Conservation (phyloP, 2,329 filamentous ascomycete species). For the Hortaea werneckii region DNA sequence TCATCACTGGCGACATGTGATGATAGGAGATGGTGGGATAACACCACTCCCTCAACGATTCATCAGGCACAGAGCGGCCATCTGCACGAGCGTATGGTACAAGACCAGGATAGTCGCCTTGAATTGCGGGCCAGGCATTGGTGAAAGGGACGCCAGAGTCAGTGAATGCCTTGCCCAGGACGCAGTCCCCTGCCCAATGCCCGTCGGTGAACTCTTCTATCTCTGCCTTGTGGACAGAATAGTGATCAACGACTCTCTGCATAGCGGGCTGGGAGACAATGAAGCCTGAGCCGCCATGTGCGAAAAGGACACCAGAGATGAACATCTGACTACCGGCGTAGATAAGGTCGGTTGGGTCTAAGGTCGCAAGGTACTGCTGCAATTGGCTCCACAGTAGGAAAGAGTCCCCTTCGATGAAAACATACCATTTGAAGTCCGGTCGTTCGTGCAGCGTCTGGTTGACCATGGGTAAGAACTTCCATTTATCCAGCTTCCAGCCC, state of each 20-base stretch:
- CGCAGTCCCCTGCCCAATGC: slow-evolving; percentile 46
- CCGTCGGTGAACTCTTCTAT: slow-evolving; percentile 34
- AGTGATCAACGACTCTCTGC: slow-evolving; percentile 16
- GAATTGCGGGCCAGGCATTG: slow-evolving; percentile 33
- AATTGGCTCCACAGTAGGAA: slow-evolving; percentile 37
- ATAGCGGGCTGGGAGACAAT: slow-evolving; percentile 33
- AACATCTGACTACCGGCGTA: slow-evolving; percentile 40
- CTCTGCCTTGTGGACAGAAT: slow-evolving; percentile 23
- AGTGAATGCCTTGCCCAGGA: slow-evolving; percentile 40
- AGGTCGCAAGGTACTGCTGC: slow-evolving; percentile 40
- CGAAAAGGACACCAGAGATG: slow-evolving; percentile 29
- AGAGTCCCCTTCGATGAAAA: slow-evolving; percentile 49
- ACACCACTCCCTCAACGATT: slow-evolving; percentile 35
- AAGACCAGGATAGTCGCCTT: slow-evolving; percentile 18
- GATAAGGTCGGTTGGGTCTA: slow-evolving; percentile 34
- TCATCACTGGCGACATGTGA: slow-evolving; percentile 19
- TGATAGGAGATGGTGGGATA: slow-evolving; percentile 30
- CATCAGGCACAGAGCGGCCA: slow-evolving; percentile 34
- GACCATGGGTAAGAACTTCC: slow-evolving; percentile 48
- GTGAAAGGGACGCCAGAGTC: slow-evolving; percentile 37
- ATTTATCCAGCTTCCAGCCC: slow-evolving; percentile 47
- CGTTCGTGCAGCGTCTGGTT: slow-evolving; percentile 40
- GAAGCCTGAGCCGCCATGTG: slow-evolving; percentile 35
- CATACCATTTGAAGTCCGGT: slow-evolving; percentile 41
- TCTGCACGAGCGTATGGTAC: not conserved